These are phyloP conservation scores for Penicillium diatomitis DNA, from an alignment of 495 filamentous ascomycete genomes.

Conservation along the genomic window DNA sequence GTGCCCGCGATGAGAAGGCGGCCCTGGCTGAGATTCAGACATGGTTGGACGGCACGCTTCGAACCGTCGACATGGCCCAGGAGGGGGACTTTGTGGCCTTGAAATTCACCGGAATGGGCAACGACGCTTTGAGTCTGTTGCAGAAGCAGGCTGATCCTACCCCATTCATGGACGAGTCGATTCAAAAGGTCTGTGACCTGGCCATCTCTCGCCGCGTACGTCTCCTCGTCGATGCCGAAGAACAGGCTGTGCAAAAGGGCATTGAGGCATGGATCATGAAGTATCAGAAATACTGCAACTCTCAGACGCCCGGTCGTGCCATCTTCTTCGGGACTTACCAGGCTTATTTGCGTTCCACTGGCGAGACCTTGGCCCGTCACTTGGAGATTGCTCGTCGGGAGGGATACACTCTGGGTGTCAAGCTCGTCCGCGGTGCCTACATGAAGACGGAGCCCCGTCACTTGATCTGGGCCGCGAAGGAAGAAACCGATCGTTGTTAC, in stretches of 20 bases:
- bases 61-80: slow-evolving; percentile 64
- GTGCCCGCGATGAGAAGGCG: slow-evolving; percentile 24
- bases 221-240: slow-evolving; percentile 87
- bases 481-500: slow-evolving; percentile 65
- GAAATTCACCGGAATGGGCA: slow-evolving; percentile 90
- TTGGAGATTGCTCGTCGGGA: slow-evolving; percentile 55
- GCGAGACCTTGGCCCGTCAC: slow-evolving; percentile 54
- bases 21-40: slow-evolving; percentile 51
- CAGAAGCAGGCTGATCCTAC: slow-evolving; percentile 49
- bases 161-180: slow-evolving; percentile 55
- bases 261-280: slow-evolving; percentile 78
- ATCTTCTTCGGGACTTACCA: slow-evolving; percentile 74
- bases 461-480: slow-evolving; percentile 71
- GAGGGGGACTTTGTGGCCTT: slow-evolving; percentile 79
- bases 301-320: slow-evolving; percentile 44
- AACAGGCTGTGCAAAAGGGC: slow-evolving; percentile 67
- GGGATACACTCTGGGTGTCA: slow-evolving; percentile 74
- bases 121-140: slow-evolving; percentile 58
- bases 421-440: slow-evolving; percentile 90
- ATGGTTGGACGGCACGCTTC: slow-evolving; percentile 67
- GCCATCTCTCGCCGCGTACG: slow-evolving; percentile 61
- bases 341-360: slow-evolving; percentile 69
- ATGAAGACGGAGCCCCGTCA: slow-evolving; percentile 69
- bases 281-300: slow-evolving; percentile 75
- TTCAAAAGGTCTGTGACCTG: slow-evolving; percentile 66